Conservation (phyloP, 1,284 basidiomycete species). For the Puccinia novopanici region DNA sequence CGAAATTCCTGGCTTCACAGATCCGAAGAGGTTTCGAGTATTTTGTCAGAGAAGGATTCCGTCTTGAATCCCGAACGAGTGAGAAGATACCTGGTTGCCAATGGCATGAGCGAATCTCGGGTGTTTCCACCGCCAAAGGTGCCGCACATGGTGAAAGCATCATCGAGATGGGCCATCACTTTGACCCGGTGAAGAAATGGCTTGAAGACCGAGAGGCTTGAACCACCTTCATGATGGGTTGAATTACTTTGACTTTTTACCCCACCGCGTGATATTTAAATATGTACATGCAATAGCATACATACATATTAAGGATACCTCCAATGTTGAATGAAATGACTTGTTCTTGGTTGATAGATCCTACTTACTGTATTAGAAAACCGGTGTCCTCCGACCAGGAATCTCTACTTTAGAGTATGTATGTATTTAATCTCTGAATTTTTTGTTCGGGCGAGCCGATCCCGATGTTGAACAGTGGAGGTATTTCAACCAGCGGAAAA, state of each 20-base stretch:
- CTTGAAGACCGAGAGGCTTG: slow-evolving; percentile 4
- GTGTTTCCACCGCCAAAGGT: slow-evolving; percentile 22
- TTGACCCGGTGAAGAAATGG: slow-evolving; percentile 38
- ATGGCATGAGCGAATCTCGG: slow-evolving; percentile 52
- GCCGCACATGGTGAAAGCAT: slow-evolving; percentile 46
- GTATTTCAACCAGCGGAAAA: too few relatives aligned
- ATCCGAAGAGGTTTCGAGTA: slow-evolving; percentile 52
- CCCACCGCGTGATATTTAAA: background rate
- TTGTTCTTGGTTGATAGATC: too few relatives aligned
- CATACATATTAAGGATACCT: too few relatives aligned
- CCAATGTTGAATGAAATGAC: too few relatives aligned
- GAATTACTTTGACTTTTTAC: background rate
- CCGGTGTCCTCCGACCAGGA: too few relatives aligned
- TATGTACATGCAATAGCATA: too few relatives aligned
- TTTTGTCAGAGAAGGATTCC: slow-evolving; percentile 56
- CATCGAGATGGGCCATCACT: slow-evolving; percentile 28
- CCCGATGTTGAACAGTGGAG: too few relatives aligned
- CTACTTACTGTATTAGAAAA: too few relatives aligned
- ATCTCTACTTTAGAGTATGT: too few relatives aligned
- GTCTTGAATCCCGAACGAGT: slow-evolving; percentile 55
- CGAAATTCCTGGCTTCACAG: slow-evolving; percentile 54
- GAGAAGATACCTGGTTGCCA: slow-evolving; percentile 54
- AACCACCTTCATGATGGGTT: background rate
- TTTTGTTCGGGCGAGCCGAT: too few relatives aligned
- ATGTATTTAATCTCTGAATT: too few relatives aligned